These are phyloP conservation scores for Cymbomonas tetramitiformis DNA, from an alignment of 139 green algal genomes.

Conservation along the genomic window DNA sequence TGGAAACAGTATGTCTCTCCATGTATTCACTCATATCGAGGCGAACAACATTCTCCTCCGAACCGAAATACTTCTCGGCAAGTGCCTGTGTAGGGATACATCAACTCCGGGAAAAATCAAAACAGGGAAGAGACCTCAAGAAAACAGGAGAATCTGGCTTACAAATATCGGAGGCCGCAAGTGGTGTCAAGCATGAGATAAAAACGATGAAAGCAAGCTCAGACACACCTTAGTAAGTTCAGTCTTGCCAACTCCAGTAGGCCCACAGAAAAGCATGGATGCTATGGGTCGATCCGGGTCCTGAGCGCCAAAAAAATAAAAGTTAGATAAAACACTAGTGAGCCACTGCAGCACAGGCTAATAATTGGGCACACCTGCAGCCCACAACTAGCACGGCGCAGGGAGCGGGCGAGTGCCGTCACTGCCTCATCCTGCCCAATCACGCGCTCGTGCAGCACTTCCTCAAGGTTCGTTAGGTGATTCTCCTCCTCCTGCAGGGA, in stretches of 20 bases:
- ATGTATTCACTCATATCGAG: constrained; percentile 61
- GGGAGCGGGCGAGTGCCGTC: constrained; percentile 32
- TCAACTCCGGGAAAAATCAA: not conserved
- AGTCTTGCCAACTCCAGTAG: constrained; percentile 72
- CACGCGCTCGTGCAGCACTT: constrained; percentile 35
- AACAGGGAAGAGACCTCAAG: too few species aligned
- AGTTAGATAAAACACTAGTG: too few species aligned
- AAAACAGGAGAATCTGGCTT: too few species aligned
- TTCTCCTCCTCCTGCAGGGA: constrained; percentile 43
- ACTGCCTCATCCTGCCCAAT: constrained; percentile 61
- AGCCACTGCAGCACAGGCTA: too few species aligned
- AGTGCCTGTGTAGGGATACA: not conserved
- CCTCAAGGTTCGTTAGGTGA: constrained; percentile 36
- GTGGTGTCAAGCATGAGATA: not conserved
- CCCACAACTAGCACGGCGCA: constrained; percentile 39
- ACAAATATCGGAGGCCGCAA: not conserved
- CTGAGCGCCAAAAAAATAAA: too few species aligned
- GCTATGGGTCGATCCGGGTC: constrained; percentile 50
- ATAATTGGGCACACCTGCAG: constrained; percentile 31
- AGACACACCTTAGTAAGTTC: constrained; percentile 36
- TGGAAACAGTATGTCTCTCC: constrained; percentile 60
- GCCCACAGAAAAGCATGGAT: constrained; percentile 54
- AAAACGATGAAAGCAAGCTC: not conserved
- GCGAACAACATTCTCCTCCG: constrained; percentile 38
- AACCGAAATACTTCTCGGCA: constrained; percentile 32